These are phyloP conservation scores for Coemansia guatemalensis DNA, from an alignment of 192 early-diverging fungal genomes.

Conservation along the genomic window DNA sequence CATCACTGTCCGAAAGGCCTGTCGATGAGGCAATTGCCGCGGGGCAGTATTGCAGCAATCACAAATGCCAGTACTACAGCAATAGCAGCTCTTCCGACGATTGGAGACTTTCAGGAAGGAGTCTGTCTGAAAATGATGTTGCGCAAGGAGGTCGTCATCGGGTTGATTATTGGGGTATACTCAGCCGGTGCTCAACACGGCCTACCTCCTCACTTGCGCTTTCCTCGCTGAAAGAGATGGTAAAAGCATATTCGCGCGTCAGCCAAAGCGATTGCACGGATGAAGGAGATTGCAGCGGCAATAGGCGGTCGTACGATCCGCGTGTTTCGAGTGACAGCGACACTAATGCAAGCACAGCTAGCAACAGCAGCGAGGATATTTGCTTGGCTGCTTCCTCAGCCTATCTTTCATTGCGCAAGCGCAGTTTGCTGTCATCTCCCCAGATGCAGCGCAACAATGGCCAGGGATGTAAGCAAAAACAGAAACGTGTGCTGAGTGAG, in stretches of 20 bases:
- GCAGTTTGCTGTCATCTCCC: background rate
- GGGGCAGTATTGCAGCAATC: conserved; percentile 10
- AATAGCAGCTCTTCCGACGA: conserved; percentile 4
- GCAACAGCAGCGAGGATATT: background rate
- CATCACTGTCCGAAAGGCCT: background rate
- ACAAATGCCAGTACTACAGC: conserved; percentile 7
- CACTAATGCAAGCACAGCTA: conserved; percentile 8
- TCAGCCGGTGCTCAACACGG: conserved; percentile 45
- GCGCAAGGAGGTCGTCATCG: background rate
- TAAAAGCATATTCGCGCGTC: background rate
- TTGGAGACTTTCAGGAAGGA: conserved; percentile 6
- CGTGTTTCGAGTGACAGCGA: conserved; percentile 15
- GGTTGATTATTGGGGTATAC: conserved; percentile 42
- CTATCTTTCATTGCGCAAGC: background rate
- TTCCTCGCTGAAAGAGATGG: conserved; percentile 42
- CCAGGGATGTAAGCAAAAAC: conserved; percentile 17
- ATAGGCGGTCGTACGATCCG: background rate
- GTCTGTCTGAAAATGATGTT: background rate
- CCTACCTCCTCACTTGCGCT: conserved; percentile 46
- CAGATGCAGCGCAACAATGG: conserved; percentile 8
- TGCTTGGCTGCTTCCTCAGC: background rate
- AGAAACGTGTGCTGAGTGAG: conserved; percentile 45
- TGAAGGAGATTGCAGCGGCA: background rate
- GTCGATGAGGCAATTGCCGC: conserved; percentile 12
- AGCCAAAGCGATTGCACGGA: background rate